Base-by-base conservation (phyloP, 805 yeast genomes). In the Lachancea quebecensis region DNA sequence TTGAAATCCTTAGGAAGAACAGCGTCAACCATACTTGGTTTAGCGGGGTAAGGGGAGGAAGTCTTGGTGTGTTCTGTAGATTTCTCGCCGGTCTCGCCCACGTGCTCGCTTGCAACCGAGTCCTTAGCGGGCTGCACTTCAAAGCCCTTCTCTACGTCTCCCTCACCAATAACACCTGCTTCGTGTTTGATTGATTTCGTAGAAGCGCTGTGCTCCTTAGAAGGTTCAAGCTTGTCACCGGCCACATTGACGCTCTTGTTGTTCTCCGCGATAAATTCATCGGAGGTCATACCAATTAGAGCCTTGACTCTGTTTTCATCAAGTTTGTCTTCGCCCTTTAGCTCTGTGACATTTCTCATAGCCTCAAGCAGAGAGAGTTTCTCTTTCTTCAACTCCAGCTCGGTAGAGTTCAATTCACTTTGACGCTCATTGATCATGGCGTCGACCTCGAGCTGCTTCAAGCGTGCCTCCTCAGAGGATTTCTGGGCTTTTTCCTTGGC, bases 281-380 rank as follows among this genome's bases (percentile, higher is more conserved):
- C 58, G 5, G 65, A 56, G 7, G 64, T 50, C 52, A 56, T 58
- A 32, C 67, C 67, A 38, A 64, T 52, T 34, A 60, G 49, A 8
- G 58, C 50, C 42, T 62, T 64, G 9, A 62, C 59, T 41, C 56
- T 62, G 11, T 53, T 59, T 38, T 61, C 66, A 39, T 60, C 66
- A 29, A 64, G 48, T 38, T 54, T 47, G 12, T 52, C 55, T 29
- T 57, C 64, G 35, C 65, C 65, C 17, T 54, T 54, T n/a, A 62
- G 63, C 53, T 71, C 74, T 10, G 74, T 65, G 41, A 70, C 62
- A 35, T 64, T 55, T 50, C 62, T 64, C 63, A 71, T 73, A 35
- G 66, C 65, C 10, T 65, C 65, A 25, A 62, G 47, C 47, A 33
- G 56, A 54, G 18, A 54, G 55, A 51, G 60, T 54, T 60, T 68